Base-by-base conservation (phyloP, 805 yeast genomes). In the Ogataea naganishii region DNA sequence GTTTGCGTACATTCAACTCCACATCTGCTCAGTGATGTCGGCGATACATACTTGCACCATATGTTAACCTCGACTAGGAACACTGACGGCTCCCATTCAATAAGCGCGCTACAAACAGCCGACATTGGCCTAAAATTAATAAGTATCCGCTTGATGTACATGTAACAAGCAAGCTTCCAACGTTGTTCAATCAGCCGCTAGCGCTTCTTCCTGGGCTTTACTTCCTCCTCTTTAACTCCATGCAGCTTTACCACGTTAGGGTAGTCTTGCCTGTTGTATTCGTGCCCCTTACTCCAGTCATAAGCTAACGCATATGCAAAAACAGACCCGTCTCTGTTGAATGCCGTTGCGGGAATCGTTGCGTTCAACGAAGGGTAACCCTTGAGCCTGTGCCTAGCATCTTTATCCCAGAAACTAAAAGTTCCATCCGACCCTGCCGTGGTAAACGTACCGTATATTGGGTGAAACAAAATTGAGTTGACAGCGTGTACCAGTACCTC, bases 361-460 rank as follows among this genome's bases (percentile, higher is more conserved):
- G 73, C 69, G 30, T 69, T 70, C 11, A 79, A 63, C 7, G 72
- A 58, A 5, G 94, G 85, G 62, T 74, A 81, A 20, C 80, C 82
- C 57, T 80, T 82, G 41, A 92, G 69, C 44, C 97, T 70, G 51
- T 82, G 94, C 51, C 80, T 75, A 31, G 92, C 80, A 46, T 85
- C 95, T 55, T 84, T 85, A 55, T 92, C 97, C 98, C 98, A 92
- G 62, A 84, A 80, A 46, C 86, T 78, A 62, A 88, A 80, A 10
- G 88, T 68, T 14, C 98, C 98, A 56, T 92, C 98, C 15, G 92
- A 71, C 9, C 98, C 97, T 1, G 94, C 92, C 5, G 98, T 92
- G 29, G 79, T 77, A 56, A 92, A 80, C 1, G 97, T 86, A 24
- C 96, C 96, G 55, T 78, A 77, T 10, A 72, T 62, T 4, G 97